Evolutionary conservation across 192 early-diverging fungal species (phyloP).

Genomic region (Umbelopsis isabellina): DNA sequence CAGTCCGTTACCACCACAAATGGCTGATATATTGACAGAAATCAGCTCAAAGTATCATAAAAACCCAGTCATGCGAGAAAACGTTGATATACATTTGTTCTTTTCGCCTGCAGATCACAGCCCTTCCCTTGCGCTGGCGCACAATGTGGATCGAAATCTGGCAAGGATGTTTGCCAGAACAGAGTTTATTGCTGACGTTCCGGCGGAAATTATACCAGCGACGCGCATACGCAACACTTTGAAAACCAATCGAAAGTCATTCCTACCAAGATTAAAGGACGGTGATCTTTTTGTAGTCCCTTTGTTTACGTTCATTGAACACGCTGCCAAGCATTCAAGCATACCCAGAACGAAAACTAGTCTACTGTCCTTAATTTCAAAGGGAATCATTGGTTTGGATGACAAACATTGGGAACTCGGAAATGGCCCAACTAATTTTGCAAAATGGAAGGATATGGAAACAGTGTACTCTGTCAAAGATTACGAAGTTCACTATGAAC

Average conservation of each 20-base stretch:
- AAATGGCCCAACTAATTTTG: slow-evolving; percentile 51
- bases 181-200: slow-evolving; percentile 52
- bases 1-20: slow-evolving; percentile 13
- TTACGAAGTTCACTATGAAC: slow-evolving; percentile 63
- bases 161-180: slow-evolving; percentile 57
- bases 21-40: slow-evolving; percentile 28
- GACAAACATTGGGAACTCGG: slow-evolving; percentile 61
- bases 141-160: slow-evolving; percentile 57
- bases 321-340: not conserved
- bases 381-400: slow-evolving; percentile 39
- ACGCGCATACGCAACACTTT: slow-evolving; percentile 38
- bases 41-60: slow-evolving; percentile 32
- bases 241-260: slow-evolving; percentile 39
- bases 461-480: slow-evolving; percentile 49
- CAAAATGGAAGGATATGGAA: slow-evolving; percentile 45
- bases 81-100: slow-evolving; percentile 56
- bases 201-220: slow-evolving; percentile 46
- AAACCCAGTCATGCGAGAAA: slow-evolving; percentile 38
- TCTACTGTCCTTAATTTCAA: slow-evolving; percentile 36
- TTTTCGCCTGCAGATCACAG: slow-evolving; percentile 35
- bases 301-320: slow-evolving; percentile 47
- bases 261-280: slow-evolving; percentile 40
- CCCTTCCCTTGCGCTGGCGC: slow-evolving; percentile 37
- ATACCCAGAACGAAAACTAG: slow-evolving; percentile 43
- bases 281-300: slow-evolving; percentile 58